Conservation (phyloP, 2,329 filamentous ascomycete genomes). For the Trichoderma atrobrunneum region DNA sequence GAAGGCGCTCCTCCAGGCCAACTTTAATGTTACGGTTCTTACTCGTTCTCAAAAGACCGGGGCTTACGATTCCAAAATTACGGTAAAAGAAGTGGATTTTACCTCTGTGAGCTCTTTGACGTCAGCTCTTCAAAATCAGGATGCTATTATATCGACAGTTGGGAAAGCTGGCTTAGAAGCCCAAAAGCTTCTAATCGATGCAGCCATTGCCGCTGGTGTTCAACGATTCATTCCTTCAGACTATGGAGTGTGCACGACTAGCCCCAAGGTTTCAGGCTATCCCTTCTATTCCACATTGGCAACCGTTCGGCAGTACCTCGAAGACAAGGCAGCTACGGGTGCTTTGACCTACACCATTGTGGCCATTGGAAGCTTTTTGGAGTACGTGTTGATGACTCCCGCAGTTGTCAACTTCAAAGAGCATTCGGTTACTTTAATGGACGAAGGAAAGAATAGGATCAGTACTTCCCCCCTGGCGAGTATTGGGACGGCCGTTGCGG, state of each 20-base stretch:
- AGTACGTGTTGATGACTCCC: neutral
- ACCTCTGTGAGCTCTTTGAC: neutral
- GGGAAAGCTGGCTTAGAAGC: neutral
- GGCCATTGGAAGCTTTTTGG: neutral
- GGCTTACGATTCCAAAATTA: neutral
- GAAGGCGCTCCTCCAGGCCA: neutral
- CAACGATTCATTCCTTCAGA: neutral
- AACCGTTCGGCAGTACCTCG: neutral
- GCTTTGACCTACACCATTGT: neutral
- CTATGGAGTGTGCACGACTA: neutral
- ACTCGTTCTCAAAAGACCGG: neutral
- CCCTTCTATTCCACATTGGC: neutral
- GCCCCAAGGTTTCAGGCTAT: neutral
- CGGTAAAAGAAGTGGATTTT: neutral
- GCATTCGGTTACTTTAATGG: neutral
- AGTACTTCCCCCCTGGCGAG: neutral
- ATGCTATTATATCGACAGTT: neutral
- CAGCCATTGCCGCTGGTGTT: neutral
- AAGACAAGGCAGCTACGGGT: neutral
- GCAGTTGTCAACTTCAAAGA: neutral
- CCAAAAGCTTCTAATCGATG: neutral
- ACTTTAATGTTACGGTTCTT: constrained; percentile 1
- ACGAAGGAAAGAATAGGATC: neutral
- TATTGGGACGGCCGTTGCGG: neutral
- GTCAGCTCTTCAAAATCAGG: neutral